A percentile compares a stretch with the other conserved stretches of the same genome.
These are phyloP conservation scores for Colletotrichum filicis DNA, from an alignment of 2,329 filamentous ascomycete genomes.

Conservation along the genomic window DNA sequence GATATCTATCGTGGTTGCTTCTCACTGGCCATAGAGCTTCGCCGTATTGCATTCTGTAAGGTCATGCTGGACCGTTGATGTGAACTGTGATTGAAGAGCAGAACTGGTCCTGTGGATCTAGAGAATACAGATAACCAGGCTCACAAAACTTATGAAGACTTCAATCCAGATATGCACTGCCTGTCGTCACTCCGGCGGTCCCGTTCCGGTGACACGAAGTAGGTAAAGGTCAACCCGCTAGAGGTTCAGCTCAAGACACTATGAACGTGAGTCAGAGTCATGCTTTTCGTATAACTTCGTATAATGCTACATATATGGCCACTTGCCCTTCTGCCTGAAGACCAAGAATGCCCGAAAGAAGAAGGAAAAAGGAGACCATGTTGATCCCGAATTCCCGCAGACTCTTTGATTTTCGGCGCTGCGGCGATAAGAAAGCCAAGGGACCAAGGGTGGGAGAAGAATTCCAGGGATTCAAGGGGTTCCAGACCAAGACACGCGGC, in stretches of 20 bases:
- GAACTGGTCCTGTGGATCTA: too few species aligned
- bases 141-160: too few species aligned
- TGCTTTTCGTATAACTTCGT: neutral
- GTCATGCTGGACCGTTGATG: too few species aligned
- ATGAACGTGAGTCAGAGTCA: neutral
- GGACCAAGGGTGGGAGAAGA: neutral
- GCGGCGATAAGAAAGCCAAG: conserved; percentile 12
- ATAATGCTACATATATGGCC: neutral
- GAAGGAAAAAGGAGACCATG: neutral
- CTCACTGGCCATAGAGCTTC: neutral
- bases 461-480: neutral
- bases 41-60: neutral
- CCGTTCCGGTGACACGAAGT: too few species aligned
- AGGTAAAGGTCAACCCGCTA: too few species aligned
- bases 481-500: conserved; percentile 6
- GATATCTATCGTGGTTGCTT: neutral
- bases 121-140: too few species aligned
- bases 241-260: neutral
- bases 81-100: too few species aligned
- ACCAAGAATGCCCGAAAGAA: neutral
- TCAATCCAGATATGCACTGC: too few species aligned
- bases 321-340: neutral
- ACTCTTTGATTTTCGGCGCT: neutral
- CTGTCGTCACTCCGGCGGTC: too few species aligned
- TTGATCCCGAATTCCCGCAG: conserved; percentile 18